A percentile compares a stretch with the other conserved stretches of the same genome.
Conservation (phyloP, 2,329 filamentous ascomycete species). For the Alternaria sp. region DNA sequence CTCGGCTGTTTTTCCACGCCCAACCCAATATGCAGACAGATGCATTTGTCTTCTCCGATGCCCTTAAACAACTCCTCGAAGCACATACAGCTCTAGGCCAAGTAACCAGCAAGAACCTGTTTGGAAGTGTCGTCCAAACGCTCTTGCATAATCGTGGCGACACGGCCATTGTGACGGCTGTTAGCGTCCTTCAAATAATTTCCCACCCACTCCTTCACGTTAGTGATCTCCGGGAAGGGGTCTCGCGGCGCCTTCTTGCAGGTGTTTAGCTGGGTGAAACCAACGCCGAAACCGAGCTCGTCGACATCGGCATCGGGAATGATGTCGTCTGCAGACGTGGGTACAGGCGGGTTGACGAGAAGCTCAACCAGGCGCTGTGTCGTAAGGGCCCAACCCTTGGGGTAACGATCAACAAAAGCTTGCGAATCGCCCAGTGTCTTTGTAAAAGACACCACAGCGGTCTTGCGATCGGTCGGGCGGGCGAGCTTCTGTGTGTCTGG, state of each 20-base stretch:
- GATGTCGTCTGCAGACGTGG: constrained; percentile 71
- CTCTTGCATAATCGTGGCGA: constrained; percentile 75
- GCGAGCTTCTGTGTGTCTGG: constrained; percentile 88
- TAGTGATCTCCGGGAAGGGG: constrained; percentile 84
- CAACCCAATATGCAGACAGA: not conserved
- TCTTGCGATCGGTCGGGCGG: constrained; percentile 88
- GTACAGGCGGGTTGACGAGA: constrained; percentile 85
- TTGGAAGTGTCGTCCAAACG: constrained; percentile 63
- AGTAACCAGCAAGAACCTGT: constrained; percentile 49
- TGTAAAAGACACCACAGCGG: constrained; percentile 89
- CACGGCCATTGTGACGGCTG: constrained; percentile 72
- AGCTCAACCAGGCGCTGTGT: constrained; percentile 89
- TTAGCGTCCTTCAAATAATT: constrained; percentile 81
- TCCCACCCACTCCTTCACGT: constrained; percentile 85
- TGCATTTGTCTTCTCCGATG: not conserved
- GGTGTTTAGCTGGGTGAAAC: constrained; percentile 92
- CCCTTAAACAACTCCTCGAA: not conserved
- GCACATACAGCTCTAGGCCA: constrained; percentile 17
- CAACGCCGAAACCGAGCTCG: constrained; percentile 92
- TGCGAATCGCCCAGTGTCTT: constrained; percentile 89
- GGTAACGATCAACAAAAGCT: constrained; percentile 76
- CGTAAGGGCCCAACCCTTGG: constrained; percentile 85
- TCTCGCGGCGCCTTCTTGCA: constrained; percentile 78
- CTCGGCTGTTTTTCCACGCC: not conserved
- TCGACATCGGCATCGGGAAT: constrained; percentile 91